Percentiles rank a stretch among this genome's conserved stretches.
These are phyloP conservation scores for Obelidium mucronatum DNA, from an alignment of 192 early-diverging fungal species.

Conservation along the genomic window DNA sequence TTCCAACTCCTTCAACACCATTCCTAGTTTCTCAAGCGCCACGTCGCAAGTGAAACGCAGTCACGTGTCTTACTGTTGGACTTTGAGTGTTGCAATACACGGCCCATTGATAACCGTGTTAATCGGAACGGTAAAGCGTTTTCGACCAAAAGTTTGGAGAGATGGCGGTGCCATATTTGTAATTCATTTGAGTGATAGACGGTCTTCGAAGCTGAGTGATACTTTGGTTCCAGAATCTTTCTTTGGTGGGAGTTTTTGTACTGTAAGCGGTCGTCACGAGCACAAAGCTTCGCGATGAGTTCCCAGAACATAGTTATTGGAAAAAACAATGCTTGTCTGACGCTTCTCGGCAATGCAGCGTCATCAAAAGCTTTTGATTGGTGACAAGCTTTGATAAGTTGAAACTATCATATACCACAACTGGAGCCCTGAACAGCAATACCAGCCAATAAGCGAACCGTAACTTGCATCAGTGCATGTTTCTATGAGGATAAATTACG, in stretches of 20 bases:
- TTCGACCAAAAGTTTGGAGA: slow-evolving; percentile 62
- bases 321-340: slow-evolving; percentile 74
- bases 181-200: slow-evolving; percentile 74
- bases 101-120: slow-evolving; percentile 58
- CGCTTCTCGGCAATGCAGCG: slow-evolving; percentile 55
- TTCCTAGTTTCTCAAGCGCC: slow-evolving; percentile 66
- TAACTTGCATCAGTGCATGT: slow-evolving; percentile 64
- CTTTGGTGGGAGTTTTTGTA: too few relatives aligned
- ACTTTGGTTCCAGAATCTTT: slow-evolving; percentile 72
- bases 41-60: slow-evolving; percentile 60
- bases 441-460: slow-evolving; percentile 66
- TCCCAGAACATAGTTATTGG: slow-evolving; percentile 75
- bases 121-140: slow-evolving; percentile 72
- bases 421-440: slow-evolving; percentile 64
- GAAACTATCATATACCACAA: slow-evolving; percentile 72
- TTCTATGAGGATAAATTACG: slow-evolving; percentile 67
- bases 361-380: slow-evolving; percentile 77
- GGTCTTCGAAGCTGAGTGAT: slow-evolving; percentile 74
- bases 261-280: slow-evolving; percentile 47
- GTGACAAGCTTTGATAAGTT: too few relatives aligned
- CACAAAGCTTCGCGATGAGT: slow-evolving; percentile 67
- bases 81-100: slow-evolving; percentile 72
- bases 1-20: slow-evolving; percentile 23
- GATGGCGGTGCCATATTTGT: slow-evolving; percentile 80
- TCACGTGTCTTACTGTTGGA: slow-evolving; percentile 68